These are phyloP conservation scores for Penicillium ucsense DNA, from an alignment of 495 filamentous ascomycete species.

Conservation along the genomic window DNA sequence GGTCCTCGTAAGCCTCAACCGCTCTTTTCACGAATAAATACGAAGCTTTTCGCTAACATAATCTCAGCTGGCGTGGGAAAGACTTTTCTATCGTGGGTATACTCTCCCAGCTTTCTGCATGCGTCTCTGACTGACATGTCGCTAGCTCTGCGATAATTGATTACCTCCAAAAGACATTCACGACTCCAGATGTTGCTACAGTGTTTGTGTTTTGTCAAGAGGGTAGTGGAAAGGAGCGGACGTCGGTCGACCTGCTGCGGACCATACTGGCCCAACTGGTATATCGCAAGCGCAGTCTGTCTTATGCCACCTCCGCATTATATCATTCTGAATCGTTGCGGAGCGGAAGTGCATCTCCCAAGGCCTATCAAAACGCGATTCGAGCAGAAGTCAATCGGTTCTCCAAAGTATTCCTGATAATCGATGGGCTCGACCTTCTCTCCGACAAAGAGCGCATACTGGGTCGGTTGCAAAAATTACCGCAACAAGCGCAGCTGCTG, in stretches of 20 bases:
- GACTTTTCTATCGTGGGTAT: conserved; percentile 26
- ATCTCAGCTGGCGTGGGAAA: conserved; percentile 26
- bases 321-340: conserved; percentile 16
- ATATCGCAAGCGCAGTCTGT: conserved; percentile 18
- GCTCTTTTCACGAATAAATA: no score
- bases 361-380: conserved; percentile 27
- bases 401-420: conserved; percentile 20
- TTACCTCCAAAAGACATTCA: conserved; percentile 20
- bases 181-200: conserved; percentile 22
- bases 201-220: conserved; percentile 26
- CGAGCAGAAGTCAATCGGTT: conserved; percentile 25
- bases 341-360: conserved; percentile 15
- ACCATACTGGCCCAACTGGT: conserved; percentile 26
- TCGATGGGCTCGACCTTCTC: conserved; percentile 24
- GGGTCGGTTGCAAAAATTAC: conserved; percentile 25
- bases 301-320: conserved; percentile 11
- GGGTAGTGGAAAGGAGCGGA: conserved; percentile 10
- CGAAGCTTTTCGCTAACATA: no score
- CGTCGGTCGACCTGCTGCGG: conserved; percentile 12
- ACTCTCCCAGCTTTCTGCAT: not conserved
- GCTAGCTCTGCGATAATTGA: conserved; percentile 22
- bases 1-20: conserved; percentile 24
- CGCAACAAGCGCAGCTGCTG: conserved; percentile 24
- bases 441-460: conserved; percentile 25
- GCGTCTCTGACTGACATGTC: not conserved